These are phyloP conservation scores for Trypanosoma boissoni DNA, from an alignment of 208 protist species.

Conservation along the genomic window DNA sequence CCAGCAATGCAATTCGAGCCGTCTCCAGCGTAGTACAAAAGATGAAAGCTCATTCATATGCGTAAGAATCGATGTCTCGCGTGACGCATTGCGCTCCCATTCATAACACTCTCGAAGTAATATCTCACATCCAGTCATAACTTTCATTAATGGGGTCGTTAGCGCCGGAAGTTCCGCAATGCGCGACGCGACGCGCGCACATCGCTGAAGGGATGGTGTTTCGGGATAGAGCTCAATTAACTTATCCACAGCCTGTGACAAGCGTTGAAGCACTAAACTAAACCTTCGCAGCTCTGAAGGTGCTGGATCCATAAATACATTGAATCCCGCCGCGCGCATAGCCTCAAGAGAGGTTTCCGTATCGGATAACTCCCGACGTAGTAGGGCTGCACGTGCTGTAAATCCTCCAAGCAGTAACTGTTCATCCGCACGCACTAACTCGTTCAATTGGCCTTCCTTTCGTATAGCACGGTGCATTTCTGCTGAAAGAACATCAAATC, in stretches of 20 bases:
- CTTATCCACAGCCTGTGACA: conserved; percentile 55
- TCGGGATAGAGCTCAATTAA: conserved; percentile 90
- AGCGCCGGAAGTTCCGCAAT: conserved; percentile 87
- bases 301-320: conserved; percentile 90
- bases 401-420: conserved; percentile 79
- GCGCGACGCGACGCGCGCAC: conserved; percentile 73
- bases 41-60: conserved; percentile 88
- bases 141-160: conserved; percentile 90
- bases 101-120: conserved; percentile 93
- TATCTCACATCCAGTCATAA: conserved; percentile 94
- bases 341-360: conserved; percentile 36
- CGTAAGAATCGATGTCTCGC: conserved; percentile 81
- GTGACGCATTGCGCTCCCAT: conserved; percentile 95
- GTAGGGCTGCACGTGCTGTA: conserved; percentile 45
- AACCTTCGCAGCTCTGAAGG: conserved; percentile 75
- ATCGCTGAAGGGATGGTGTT: conserved; percentile 84
- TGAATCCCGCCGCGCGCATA: conserved; percentile 60
- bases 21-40: conserved; percentile 96
- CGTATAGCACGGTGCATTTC: conserved; percentile 41
- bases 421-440: conserved; percentile 34
- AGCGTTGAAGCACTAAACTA: conserved; percentile 51
- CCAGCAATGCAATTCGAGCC: conserved; percentile 96
- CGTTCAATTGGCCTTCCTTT: conserved; percentile 3
- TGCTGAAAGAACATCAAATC: conserved; percentile 66
- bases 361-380: conserved; percentile 34